Percentiles rank a stretch among this genome's conserved stretches.
These are phyloP conservation scores for Botrytis tulipae DNA, from an alignment of 2,329 filamentous ascomycete species.

Conservation along the genomic window DNA sequence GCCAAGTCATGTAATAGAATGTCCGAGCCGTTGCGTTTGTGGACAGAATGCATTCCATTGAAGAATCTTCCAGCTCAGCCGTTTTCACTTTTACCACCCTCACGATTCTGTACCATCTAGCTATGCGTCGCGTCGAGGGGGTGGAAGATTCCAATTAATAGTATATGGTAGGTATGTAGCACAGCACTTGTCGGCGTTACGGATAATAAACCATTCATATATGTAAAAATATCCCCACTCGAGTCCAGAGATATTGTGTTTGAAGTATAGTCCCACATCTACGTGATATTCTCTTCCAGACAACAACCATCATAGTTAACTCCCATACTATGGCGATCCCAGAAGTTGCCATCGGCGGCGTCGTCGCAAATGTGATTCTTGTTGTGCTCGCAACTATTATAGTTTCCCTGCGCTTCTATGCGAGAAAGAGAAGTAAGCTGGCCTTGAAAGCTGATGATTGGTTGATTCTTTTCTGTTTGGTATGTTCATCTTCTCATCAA, in stretches of 20 bases:
- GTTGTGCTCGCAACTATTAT: background rate
- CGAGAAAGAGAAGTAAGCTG: conserved; percentile 9
- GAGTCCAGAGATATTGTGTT: background rate
- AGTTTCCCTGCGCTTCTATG: conserved; percentile 11
- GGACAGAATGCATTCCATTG: background rate
- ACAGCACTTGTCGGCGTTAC: background rate
- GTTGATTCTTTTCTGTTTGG: conserved; percentile 11
- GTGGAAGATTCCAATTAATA: background rate
- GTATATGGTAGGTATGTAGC: background rate
- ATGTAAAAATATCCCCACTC: conserved; percentile 13
- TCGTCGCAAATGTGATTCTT: conserved; percentile 15
- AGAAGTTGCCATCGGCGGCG: conserved; percentile 2
- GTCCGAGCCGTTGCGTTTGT: background rate
- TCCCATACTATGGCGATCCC: background rate
- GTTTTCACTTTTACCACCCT: background rate
- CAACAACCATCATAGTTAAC: background rate
- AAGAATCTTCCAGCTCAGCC: background rate
- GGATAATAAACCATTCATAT: background rate
- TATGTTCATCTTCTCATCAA: background rate
- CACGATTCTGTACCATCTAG: background rate
- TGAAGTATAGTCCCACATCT: background rate
- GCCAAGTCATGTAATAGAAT: conserved; percentile 1
- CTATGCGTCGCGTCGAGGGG: background rate
- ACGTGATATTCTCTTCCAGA: background rate
- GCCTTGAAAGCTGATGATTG: conserved; percentile 14